Evolutionary conservation across 1,284 basidiomycete species (phyloP), one percentile per base, ranked within the genome.

Genomic region (Malassezia arunalokei): DNA sequence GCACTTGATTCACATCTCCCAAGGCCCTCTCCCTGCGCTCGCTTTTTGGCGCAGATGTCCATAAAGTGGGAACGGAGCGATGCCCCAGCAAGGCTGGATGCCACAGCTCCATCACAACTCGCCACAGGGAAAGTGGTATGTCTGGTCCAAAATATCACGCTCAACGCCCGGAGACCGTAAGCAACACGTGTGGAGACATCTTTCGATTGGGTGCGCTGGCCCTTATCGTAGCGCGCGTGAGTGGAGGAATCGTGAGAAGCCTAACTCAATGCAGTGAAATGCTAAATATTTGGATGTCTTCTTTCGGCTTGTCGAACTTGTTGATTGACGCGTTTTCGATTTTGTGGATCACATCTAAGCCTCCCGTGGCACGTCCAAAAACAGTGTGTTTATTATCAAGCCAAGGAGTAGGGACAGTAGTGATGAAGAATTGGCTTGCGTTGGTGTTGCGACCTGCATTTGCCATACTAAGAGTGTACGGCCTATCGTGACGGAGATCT

Each of bases 391-490:
- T 80, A 54, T 77, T 74, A 57, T 80, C 78, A 48, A 98, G 77
- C 89, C 90, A 95, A 6, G 90, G 88, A 5, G 87, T 88, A 9
- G 91, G 85, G 2, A 85, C 90, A 2, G 90, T 95, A 2, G 94
- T 99, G 73, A 98, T 91, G 76, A 98, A 98, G 78, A 98, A 98
- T 74, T 99, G 92, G 3, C 85, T 87, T 2, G 85, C 94, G 71
- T 98, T 99, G 37, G 94, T 98, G 49, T 79, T 79, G 1, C 88
- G 84, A 1, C 94, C 92, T 2, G 88, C 86, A 59, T 99, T 99
- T n/a, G 94, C 94, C 90, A 96, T 96, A 68, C 87, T 90, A 44
- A 98, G 79, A n/a, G 87, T 94, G 71, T 95, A 96, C 0, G 92
- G 91, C 54, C 88, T 78, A 74, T 95, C 89, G 74, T 96, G 92